Percentiles rank a stretch among this genome's conserved stretches.
Evolutionary conservation across 2,329 filamentous ascomycete genomes (phyloP).

Genomic region (Didymella exigua): DNA sequence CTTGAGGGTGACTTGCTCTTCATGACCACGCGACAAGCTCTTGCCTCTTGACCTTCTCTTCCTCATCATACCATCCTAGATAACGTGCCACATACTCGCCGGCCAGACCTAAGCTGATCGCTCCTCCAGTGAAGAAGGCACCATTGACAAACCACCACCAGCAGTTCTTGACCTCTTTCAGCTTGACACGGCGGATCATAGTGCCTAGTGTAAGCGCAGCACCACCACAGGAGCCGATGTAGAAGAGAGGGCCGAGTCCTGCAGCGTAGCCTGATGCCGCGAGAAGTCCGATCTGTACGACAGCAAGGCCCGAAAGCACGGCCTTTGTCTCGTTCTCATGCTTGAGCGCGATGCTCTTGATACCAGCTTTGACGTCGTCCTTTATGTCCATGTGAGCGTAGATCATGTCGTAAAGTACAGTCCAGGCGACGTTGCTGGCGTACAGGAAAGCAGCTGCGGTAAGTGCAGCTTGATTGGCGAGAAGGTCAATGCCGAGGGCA

Average conservation of each 20-base stretch:
- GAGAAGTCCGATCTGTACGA: slow-evolving; percentile 71
- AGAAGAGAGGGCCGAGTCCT: slow-evolving; percentile 65
- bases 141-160: slow-evolving; percentile 71
- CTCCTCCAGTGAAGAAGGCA: slow-evolving; percentile 66
- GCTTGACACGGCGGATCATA: slow-evolving; percentile 64
- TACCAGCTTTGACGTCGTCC: slow-evolving; percentile 83
- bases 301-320: slow-evolving; percentile 72
- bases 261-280: slow-evolving; percentile 70
- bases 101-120: slow-evolving; percentile 60
- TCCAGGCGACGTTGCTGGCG: slow-evolving; percentile 82
- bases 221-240: slow-evolving; percentile 63
- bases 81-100: slow-evolving; percentile 57
- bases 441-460: slow-evolving; percentile 73
- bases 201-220: slow-evolving; percentile 60
- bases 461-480: slow-evolving; percentile 67
- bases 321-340: slow-evolving; percentile 79
- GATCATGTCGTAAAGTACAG: slow-evolving; percentile 88
- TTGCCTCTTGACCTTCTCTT: slow-evolving; percentile 13
- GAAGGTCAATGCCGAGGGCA: slow-evolving; percentile 76
- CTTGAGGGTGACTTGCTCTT: no score
- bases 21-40: no score
- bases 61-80: slow-evolving; percentile 31
- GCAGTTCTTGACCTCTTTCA: slow-evolving; percentile 63
- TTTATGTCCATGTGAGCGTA: slow-evolving; percentile 92
- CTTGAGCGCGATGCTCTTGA: slow-evolving; percentile 84